These are phyloP conservation scores for Chenopodium quinoa DNA, from an alignment of 148 eudicot genomes.

Conservation along the genomic window DNA sequence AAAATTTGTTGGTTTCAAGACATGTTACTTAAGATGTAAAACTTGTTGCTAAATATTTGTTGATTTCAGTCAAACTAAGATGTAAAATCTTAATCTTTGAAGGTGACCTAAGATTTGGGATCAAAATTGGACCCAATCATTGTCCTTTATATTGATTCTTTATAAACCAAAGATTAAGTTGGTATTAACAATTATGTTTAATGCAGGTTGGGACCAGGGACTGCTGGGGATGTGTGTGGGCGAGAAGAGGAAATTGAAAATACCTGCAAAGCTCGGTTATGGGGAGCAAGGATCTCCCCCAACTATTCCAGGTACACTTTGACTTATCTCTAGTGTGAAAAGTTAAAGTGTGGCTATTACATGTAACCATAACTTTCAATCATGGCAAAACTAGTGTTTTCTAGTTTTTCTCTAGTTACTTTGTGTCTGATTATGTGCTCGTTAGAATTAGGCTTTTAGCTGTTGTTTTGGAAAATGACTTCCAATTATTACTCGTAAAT, in stretches of 20 bases:
- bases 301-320: constrained; percentile 72
- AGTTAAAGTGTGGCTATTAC: neutral
- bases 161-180: constrained; percentile 1
- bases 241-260: constrained; percentile 94
- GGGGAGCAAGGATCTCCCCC: constrained; percentile 96
- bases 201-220: constrained; percentile 99
- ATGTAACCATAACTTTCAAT: neutral
- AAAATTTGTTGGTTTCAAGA: neutral
- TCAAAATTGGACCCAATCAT: neutral
- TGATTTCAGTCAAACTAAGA: too few relatives aligned
- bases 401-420: neutral
- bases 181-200: constrained; percentile 7
- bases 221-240: constrained; percentile 94
- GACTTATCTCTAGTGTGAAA: too few relatives aligned
- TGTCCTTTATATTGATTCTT: neutral
- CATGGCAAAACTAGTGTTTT: neutral
- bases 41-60: neutral
- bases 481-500: neutral
- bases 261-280: constrained; percentile 82
- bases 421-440: neutral
- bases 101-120: neutral
- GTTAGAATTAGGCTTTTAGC: neutral
- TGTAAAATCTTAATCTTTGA: neutral
- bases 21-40: too few relatives aligned
- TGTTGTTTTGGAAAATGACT: neutral